A percentile compares a stretch with the other conserved stretches of the same genome.
Conservation (phyloP, 2,329 filamentous ascomycete genomes). For the Cryphonectria parasitica region DNA sequence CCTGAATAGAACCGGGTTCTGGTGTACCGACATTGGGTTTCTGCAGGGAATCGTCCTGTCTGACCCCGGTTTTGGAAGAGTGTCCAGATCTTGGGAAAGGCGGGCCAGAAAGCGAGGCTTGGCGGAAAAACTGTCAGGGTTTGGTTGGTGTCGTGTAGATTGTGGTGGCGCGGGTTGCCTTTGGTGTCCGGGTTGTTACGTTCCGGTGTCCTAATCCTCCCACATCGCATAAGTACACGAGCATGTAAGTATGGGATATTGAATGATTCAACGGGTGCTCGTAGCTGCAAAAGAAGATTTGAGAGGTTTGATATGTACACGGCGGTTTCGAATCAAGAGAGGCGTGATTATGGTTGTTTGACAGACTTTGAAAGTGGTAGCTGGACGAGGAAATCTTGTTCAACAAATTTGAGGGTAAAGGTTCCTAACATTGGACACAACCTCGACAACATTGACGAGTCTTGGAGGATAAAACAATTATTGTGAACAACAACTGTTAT, state of each 20-base stretch:
- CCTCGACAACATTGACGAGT: neutral
- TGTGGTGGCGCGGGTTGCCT: neutral
- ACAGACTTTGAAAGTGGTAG: neutral
- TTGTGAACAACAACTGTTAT: neutral
- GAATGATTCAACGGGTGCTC: no score
- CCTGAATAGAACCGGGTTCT: slow-evolving; percentile 9
- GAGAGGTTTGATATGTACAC: no score
- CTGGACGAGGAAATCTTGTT: neutral
- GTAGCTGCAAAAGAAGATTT: no score
- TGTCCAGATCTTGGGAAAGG: neutral
- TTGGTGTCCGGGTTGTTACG: slow-evolving; percentile 13
- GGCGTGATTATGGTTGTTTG: no score
- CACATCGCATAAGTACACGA: neutral
- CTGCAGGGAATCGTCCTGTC: neutral
- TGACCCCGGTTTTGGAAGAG: neutral
- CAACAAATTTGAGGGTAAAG: neutral
- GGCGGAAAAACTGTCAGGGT: neutral
- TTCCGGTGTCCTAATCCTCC: slow-evolving; percentile 13
- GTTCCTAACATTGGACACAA: neutral
- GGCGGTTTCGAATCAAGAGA: no score
- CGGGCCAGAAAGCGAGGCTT: neutral
- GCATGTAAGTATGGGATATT: neutral
- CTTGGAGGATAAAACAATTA: neutral
- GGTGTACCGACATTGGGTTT: neutral
- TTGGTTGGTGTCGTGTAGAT: slow-evolving; percentile 1